Conservation (phyloP, 2,329 filamentous ascomycete genomes). For the Dothideomycetes sp. region DNA sequence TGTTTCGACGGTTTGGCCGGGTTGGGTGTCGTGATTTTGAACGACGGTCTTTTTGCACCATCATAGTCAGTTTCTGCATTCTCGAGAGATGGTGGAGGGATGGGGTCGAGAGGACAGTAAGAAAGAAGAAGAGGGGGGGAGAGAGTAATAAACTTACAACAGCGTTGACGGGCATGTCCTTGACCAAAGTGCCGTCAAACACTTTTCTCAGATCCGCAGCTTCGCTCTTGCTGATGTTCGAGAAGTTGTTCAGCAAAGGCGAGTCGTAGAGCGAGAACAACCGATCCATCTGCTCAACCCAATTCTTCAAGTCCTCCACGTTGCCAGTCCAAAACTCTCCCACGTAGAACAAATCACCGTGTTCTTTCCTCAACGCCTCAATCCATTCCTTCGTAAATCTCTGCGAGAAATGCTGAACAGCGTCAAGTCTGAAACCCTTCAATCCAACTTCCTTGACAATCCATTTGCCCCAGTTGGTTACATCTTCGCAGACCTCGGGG, state of each 20-base stretch:
- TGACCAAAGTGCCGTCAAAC: conserved; percentile 53
- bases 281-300: conserved; percentile 39
- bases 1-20: conserved; percentile 54
- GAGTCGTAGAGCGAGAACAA: conserved; percentile 50
- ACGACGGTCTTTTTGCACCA: conserved; percentile 44
- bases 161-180: conserved; percentile 45
- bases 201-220: conserved; percentile 48
- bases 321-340: conserved; percentile 60
- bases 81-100: neutral
- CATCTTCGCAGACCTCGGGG: conserved; percentile 52
- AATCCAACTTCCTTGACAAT: conserved; percentile 50
- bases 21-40: conserved; percentile 62
- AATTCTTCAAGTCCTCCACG: conserved; percentile 44
- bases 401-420: conserved; percentile 59
- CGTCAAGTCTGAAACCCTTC: conserved; percentile 57
- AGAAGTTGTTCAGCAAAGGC: conserved; percentile 61
- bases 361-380: conserved; percentile 37
- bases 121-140: no score
- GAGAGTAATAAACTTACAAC: conserved; percentile 27
- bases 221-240: conserved; percentile 31
- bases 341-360: conserved; percentile 50
- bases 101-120: no score
- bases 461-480: conserved; percentile 58
- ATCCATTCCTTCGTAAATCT: conserved; percentile 56
- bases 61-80: neutral